These are phyloP conservation scores for Dictyophora rubrovolvata DNA, from an alignment of 768 basidiomycete genomes.

Conservation along the genomic window DNA sequence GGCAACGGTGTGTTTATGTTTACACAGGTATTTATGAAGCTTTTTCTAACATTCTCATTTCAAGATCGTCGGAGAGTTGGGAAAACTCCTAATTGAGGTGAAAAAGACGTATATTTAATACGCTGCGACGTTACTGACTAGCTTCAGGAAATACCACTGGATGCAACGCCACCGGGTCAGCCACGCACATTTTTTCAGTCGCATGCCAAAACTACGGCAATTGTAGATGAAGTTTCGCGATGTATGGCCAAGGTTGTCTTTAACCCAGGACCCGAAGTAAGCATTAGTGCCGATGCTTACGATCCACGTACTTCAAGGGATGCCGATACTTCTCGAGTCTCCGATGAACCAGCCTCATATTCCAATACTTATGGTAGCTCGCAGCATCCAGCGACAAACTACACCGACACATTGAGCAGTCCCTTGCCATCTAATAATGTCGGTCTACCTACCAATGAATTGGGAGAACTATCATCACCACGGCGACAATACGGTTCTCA, in stretches of 20 bases:
- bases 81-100: conserved; percentile 36
- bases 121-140: not conserved
- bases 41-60: conserved; percentile 14
- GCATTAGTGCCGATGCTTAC: conserved; percentile 9
- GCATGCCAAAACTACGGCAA: conserved; percentile 48
- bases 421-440: not conserved
- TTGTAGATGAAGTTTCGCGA: conserved; percentile 49
- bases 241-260: conserved; percentile 19
- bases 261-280: not conserved
- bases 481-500: conserved; percentile 1
- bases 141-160: conserved; percentile 65
- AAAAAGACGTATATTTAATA: not conserved
- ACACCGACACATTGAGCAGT: not conserved
- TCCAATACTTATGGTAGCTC: not conserved
- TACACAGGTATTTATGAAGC: not conserved
- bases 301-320: conserved; percentile 34
- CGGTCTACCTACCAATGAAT: not conserved
- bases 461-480: not conserved
- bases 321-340: conserved; percentile 29
- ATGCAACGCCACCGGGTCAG: conserved; percentile 71
- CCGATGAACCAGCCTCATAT: not conserved
- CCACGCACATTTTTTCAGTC: conserved; percentile 63
- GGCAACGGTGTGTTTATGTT: conserved; percentile 34
- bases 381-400: not conserved
- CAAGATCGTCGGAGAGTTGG: conserved; percentile 40